These are phyloP conservation scores for Spergularia bocconei DNA, from an alignment of 148 eudicot species.

Conservation along the genomic window DNA sequence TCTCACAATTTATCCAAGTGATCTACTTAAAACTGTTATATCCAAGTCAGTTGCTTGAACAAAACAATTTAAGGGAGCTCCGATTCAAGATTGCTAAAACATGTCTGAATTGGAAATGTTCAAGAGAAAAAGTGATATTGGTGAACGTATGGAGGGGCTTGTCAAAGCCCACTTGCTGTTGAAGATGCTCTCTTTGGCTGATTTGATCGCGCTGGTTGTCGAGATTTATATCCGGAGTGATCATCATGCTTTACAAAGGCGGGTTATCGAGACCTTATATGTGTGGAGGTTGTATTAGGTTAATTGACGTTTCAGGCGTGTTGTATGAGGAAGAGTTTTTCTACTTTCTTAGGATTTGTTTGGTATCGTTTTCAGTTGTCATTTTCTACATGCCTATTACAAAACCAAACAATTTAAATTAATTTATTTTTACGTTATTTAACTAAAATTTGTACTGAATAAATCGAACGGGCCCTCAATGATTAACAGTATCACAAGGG, in stretches of 20 bases:
- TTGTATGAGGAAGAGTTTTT: too few relatives aligned
- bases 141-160: constrained; percentile 94
- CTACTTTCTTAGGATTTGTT: too few relatives aligned
- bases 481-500: too few relatives aligned
- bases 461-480: too few relatives aligned
- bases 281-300: constrained; percentile 95
- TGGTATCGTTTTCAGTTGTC: too few relatives aligned
- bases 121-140: constrained; percentile 84
- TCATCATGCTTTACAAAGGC: constrained; percentile 93
- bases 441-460: too few relatives aligned
- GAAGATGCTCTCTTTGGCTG: constrained; percentile 99
- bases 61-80: constrained; percentile 92
- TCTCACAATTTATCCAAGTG: constrained; percentile 79
- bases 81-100: constrained; percentile 86
- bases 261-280: constrained; percentile 98
- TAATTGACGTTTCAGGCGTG: constrained; percentile 5
- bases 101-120: constrained; percentile 99
- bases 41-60: constrained; percentile 95
- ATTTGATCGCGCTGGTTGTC: constrained; percentile 95
- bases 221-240: too few relatives aligned
- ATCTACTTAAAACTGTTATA: too few relatives aligned
- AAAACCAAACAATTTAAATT: too few relatives aligned
- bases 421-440: too few relatives aligned
- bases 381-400: too few relatives aligned
- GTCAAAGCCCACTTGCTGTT: constrained; percentile 92